These are phyloP conservation scores for Ustilago xerochloae DNA, from an alignment of 1,284 basidiomycete genomes.

Conservation along the genomic window DNA sequence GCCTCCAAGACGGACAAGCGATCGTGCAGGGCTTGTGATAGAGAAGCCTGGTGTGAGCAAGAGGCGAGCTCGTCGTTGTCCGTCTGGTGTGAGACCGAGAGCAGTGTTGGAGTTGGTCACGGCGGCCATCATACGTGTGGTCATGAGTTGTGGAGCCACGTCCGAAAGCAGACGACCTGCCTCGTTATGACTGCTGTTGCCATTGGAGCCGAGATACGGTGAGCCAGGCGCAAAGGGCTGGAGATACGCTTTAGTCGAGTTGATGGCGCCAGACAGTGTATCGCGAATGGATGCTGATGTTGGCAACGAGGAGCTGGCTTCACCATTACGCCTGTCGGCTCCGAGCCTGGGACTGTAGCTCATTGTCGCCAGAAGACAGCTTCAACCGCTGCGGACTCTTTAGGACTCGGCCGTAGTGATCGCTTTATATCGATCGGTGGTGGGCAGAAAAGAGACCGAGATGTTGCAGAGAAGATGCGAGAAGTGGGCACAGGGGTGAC, in stretches of 20 bases:
- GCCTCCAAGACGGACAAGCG: constrained; percentile 60
- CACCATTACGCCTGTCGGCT: constrained; percentile 22
- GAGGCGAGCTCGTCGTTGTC: constrained; percentile 50
- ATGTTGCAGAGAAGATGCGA: constrained; percentile 2
- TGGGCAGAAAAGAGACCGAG: background rate
- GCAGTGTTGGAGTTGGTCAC: constrained; percentile 58
- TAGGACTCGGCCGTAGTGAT: background rate
- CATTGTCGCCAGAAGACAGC: constrained; percentile 10
- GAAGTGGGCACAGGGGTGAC: background rate
- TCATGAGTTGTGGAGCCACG: constrained; percentile 67
- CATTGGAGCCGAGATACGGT: constrained; percentile 37
- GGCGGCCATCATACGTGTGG: constrained; percentile 63
- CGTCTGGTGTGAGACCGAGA: constrained; percentile 50
- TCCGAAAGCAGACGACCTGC: constrained; percentile 61
- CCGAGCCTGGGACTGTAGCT: constrained; percentile 35
- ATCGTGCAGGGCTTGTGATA: constrained; percentile 61
- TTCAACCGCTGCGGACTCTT: background rate
- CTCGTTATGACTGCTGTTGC: constrained; percentile 33
- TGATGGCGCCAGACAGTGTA: constrained; percentile 49
- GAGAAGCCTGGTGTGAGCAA: constrained; percentile 58
- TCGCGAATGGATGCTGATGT: constrained; percentile 39
- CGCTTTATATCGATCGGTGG: background rate
- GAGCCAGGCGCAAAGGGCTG: constrained; percentile 50
- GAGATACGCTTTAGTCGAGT: constrained; percentile 55
- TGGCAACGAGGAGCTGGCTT: constrained; percentile 25